A percentile compares a stretch with the other conserved stretches of the same genome.
phyloP scores from a whole-genome alignment of 2,329 filamentous ascomycete species.

The Aplosporella prunicola region DNA sequence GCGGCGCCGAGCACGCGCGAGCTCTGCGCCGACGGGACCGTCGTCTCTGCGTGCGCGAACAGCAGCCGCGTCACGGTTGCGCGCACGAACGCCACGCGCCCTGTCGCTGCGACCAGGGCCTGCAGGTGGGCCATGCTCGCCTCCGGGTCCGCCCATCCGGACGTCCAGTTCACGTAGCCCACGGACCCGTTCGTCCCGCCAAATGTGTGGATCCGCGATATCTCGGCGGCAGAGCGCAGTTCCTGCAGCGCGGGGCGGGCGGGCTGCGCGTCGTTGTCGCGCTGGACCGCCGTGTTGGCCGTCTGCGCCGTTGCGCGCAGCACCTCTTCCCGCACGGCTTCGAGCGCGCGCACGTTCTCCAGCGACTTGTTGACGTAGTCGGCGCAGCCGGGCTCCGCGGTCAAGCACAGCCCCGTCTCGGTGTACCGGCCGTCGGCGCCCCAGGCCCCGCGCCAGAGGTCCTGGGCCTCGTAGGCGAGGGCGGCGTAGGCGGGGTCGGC shows the following conservation, averaged over 20 bases:
- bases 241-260: slow-evolving; percentile 15
- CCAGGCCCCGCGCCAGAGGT: slow-evolving; percentile 53
- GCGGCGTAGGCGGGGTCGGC: slow-evolving; percentile 65
- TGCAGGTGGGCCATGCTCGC: slow-evolving; percentile 58
- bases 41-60: slow-evolving; percentile 21
- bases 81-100: slow-evolving; percentile 42
- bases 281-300: no score
- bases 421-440: slow-evolving; percentile 59
- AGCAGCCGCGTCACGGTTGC: slow-evolving; percentile 39
- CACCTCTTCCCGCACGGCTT: slow-evolving; percentile 21
- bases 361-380: slow-evolving; percentile 31
- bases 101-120: slow-evolving; percentile 43
- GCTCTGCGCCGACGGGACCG: neutral
- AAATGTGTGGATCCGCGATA: slow-evolving; percentile 31
- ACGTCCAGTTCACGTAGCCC: slow-evolving; percentile 64
- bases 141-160: slow-evolving; percentile 75
- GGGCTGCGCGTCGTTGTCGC: neutral
- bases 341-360: slow-evolving; percentile 24
- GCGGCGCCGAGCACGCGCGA: slow-evolving; percentile 47
- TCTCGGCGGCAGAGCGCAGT: slow-evolving; percentile 25
- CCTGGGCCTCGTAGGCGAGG: slow-evolving; percentile 62
- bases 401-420: slow-evolving; percentile 59
- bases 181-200: slow-evolving; percentile 45
- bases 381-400: slow-evolving; percentile 43
- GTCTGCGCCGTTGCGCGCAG: neutral